Conservation (phyloP, 2,329 filamentous ascomycete genomes). For the Exophiala oligosperma region DNA sequence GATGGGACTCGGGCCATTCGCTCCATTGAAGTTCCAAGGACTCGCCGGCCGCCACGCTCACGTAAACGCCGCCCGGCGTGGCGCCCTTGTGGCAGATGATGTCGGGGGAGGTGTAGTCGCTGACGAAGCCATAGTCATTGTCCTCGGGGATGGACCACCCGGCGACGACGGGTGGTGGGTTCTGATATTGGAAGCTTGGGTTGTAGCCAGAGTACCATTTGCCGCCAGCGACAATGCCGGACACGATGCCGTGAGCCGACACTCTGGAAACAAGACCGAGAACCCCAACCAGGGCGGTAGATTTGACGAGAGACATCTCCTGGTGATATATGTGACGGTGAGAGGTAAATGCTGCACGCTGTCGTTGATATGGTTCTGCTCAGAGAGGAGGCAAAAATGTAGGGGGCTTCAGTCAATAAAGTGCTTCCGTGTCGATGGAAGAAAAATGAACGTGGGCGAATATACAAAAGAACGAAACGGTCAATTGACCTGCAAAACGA, state of each 20-base stretch:
- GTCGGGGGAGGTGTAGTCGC: slow-evolving; percentile 49
- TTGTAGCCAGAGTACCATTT: slow-evolving; percentile 42
- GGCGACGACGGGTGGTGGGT: slow-evolving; percentile 44
- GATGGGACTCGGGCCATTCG: slow-evolving; percentile 64
- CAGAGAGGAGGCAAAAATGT: slow-evolving; percentile 9
- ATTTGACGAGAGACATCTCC: slow-evolving; percentile 6
- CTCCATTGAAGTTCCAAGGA: slow-evolving; percentile 63
- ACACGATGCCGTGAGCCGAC: slow-evolving; percentile 41
- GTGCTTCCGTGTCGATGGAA: background rate
- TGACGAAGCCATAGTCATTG: slow-evolving; percentile 55
- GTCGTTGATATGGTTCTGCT: slow-evolving; percentile 8
- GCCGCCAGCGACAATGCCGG: slow-evolving; percentile 39
- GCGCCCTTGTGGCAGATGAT: slow-evolving; percentile 65
- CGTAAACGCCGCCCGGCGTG: slow-evolving; percentile 51
- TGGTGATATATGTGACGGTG: background rate
- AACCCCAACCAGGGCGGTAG: slow-evolving; percentile 14
- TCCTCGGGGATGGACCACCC: slow-evolving; percentile 57
- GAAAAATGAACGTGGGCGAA: slow-evolving; percentile 17
- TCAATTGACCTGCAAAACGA: slow-evolving; percentile 21
- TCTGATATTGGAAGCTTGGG: slow-evolving; percentile 38
- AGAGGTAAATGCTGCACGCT: slow-evolving; percentile 10
- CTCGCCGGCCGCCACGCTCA: slow-evolving; percentile 61
- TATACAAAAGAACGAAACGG: slow-evolving; percentile 15
- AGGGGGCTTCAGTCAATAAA: slow-evolving; percentile 25
- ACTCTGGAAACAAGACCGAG: slow-evolving; percentile 38